These are phyloP conservation scores for Trichosporon asahii DNA, from an alignment of 1,284 basidiomycete genomes.

Conservation along the genomic window DNA sequence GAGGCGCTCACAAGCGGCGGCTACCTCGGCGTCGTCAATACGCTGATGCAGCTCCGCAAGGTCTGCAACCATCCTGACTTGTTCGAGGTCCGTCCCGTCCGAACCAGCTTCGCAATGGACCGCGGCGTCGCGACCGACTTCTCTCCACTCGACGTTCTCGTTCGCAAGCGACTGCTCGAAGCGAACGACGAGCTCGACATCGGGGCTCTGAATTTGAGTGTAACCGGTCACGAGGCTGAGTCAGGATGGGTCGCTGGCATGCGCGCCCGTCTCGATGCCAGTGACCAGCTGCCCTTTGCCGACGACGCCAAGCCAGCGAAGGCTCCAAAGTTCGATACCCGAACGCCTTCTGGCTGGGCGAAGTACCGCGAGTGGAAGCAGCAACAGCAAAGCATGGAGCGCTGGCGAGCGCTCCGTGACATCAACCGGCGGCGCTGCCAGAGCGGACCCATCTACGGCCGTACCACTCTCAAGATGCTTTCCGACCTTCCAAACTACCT, in stretches of 20 bases:
- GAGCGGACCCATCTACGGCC: slow-evolving; percentile 62
- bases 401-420: slow-evolving; percentile 69
- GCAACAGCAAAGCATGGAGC: slow-evolving; percentile 58
- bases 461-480: slow-evolving; percentile 59
- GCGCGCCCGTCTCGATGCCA: slow-evolving; percentile 65
- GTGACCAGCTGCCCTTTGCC: slow-evolving; percentile 62
- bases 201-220: slow-evolving; percentile 63
- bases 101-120: slow-evolving; percentile 85
- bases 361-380: slow-evolving; percentile 60
- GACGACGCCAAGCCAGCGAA: slow-evolving; percentile 57
- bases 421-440: slow-evolving; percentile 74
- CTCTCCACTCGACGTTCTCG: slow-evolving; percentile 83
- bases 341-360: slow-evolving; percentile 71
- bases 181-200: slow-evolving; percentile 60
- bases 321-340: slow-evolving; percentile 60
- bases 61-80: slow-evolving; percentile 95
- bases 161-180: slow-evolving; percentile 64
- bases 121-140: slow-evolving; percentile 76
- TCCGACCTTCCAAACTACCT: slow-evolving; percentile 55
- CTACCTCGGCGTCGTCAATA: slow-evolving; percentile 77
- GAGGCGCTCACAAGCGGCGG: slow-evolving; percentile 85
- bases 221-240: slow-evolving; percentile 56
- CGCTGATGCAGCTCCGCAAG: slow-evolving; percentile 93
- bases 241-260: slow-evolving; percentile 58
- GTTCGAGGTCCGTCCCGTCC: slow-evolving; percentile 90